These are phyloP conservation scores for Arachnopeziza araneosa DNA, from an alignment of 2,329 filamentous ascomycete genomes.

Conservation along the genomic window DNA sequence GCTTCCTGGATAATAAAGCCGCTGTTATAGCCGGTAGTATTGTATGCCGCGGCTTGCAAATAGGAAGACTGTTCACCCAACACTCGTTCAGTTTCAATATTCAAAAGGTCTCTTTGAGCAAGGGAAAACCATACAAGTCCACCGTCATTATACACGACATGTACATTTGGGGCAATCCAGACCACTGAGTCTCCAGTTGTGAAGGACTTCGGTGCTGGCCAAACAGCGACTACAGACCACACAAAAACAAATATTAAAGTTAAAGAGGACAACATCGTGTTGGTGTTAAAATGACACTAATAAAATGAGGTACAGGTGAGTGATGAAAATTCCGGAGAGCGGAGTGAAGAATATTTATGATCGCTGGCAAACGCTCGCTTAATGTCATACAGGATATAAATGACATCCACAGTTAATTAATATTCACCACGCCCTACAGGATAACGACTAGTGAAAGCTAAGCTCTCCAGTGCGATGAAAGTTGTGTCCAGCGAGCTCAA, in stretches of 20 bases:
- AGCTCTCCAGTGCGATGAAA: neutral
- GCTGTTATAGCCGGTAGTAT: conserved; percentile 30
- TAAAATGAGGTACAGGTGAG: neutral
- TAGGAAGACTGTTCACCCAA: conserved; percentile 17
- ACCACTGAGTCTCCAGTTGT: conserved; percentile 3
- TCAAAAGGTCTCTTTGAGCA: conserved; percentile 4
- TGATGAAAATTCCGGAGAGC: neutral
- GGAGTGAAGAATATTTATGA: neutral
- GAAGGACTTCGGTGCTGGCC: conserved; percentile 7
- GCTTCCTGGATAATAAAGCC: conserved; percentile 50
- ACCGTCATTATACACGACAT: conserved; percentile 4
- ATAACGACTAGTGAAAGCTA: neutral
- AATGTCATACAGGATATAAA: neutral
- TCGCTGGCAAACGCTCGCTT: neutral
- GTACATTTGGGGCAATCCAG: conserved; percentile 6
- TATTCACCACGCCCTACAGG: neutral
- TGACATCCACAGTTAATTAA: neutral
- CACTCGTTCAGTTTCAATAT: conserved; percentile 24
- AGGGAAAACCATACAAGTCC: neutral
- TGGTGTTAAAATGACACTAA: neutral
- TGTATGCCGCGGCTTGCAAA: conserved; percentile 5
- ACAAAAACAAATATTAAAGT: neutral
- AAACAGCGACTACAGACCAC: conserved; percentile 1
- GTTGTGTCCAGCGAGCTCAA: neutral
- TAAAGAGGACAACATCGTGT: neutral